phyloP scores from a whole-genome alignment of 768 basidiomycete species.

The Cubamyces lactineus region DNA sequence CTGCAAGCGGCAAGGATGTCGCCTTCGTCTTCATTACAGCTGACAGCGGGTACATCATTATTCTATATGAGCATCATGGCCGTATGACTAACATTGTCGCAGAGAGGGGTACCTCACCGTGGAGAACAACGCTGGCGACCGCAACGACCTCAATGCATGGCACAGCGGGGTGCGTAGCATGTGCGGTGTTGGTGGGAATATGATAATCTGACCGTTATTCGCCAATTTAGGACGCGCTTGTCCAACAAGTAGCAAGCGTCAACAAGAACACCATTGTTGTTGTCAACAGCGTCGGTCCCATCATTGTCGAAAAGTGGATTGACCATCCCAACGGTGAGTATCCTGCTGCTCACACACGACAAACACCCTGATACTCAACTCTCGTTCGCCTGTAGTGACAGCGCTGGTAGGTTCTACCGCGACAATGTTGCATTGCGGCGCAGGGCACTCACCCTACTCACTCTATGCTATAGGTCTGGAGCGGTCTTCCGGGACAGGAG shows the following conservation, averaged over 20 bases:
- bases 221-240: slow-evolving; percentile 36
- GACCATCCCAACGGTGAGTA: slow-evolving; percentile 61
- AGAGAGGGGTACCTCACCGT: slow-evolving; percentile 58
- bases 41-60: slow-evolving; percentile 30
- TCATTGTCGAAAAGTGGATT: slow-evolving; percentile 71
- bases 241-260: slow-evolving; percentile 62
- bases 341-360: not conserved
- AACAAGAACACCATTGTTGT: slow-evolving; percentile 83
- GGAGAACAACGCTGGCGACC: slow-evolving; percentile 60
- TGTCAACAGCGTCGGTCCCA: slow-evolving; percentile 66
- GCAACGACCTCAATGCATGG: slow-evolving; percentile 38
- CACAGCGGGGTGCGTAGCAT: slow-evolving; percentile 40
- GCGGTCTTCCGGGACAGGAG: slow-evolving; percentile 70
- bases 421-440: not conserved
- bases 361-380: not conserved
- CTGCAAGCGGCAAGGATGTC: slow-evolving; percentile 53
- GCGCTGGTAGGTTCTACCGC: not conserved
- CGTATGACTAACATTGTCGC: slow-evolving; percentile 12
- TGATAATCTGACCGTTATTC: not conserved
- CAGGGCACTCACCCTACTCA: too few relatives aligned
- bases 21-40: slow-evolving; percentile 60
- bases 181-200: not conserved
- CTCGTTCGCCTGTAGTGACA: slow-evolving; percentile 2
- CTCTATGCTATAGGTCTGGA: slow-evolving; percentile 46
- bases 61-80: not conserved